Evolutionary conservation across 23 red algal genomes (phyloP).

Genomic region (Cyanidioschyzon merolae): DNA sequence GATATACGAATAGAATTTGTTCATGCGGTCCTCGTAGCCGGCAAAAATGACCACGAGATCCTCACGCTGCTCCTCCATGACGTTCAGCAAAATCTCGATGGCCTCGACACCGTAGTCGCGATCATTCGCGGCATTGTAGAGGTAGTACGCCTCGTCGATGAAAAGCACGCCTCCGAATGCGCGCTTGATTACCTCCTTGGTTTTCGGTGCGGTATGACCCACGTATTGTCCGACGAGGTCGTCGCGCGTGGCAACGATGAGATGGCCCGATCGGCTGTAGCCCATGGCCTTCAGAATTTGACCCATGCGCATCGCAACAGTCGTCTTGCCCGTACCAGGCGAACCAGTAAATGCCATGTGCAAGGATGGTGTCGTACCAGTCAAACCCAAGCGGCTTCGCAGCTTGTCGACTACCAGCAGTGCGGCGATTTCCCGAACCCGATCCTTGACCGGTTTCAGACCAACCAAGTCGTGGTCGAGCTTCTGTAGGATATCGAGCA

Average conservation of each 20-base stretch:
- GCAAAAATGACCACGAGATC: constrained; percentile 81
- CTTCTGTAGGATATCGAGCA: constrained; percentile 54
- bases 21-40: constrained; percentile 96
- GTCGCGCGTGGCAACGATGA: constrained; percentile 86
- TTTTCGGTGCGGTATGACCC: constrained; percentile 96
- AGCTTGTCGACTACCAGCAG: constrained; percentile 95
- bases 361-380: constrained; percentile 71
- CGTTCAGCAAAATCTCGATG: constrained; percentile 90
- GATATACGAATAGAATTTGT: constrained; percentile 88
- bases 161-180: constrained; percentile 89
- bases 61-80: constrained; percentile 88
- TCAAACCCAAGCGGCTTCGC: constrained; percentile 55
- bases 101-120: constrained; percentile 94
- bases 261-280: constrained; percentile 69
- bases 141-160: constrained; percentile 99
- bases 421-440: constrained; percentile 91
- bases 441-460: constrained; percentile 79
- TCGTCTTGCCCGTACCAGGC: constrained; percentile 97
- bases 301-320: constrained; percentile 98
- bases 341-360: constrained; percentile 97
- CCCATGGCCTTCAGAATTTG: constrained; percentile 86
- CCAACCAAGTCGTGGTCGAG: constrained; percentile 83
- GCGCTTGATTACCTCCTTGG: constrained; percentile 98
- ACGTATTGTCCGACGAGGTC: constrained; percentile 99
- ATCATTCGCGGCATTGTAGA: constrained; percentile 99